phyloP scores from a whole-genome alignment of 139 green algal species.

The Chlorella sp. region DNA sequence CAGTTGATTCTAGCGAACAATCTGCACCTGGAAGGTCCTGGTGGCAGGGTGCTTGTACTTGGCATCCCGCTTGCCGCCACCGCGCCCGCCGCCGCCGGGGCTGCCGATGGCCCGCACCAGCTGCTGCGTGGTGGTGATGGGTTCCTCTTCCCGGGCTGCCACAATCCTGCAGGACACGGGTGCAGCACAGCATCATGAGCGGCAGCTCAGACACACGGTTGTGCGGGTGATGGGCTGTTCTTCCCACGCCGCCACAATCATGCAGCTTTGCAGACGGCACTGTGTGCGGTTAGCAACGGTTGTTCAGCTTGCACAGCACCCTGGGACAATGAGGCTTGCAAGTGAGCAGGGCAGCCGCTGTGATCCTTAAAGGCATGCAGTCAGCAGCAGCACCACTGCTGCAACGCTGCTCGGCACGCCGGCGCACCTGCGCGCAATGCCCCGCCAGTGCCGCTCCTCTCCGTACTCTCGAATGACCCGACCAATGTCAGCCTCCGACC shows the following conservation, averaged over 20 bases:
- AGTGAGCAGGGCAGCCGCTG: too few species aligned
- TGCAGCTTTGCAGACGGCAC: too few species aligned
- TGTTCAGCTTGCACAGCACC: too few species aligned
- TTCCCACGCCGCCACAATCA: too few species aligned
- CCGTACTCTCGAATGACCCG: constrained; percentile 92
- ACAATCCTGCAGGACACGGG: constrained; percentile 50
- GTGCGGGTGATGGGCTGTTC: too few species aligned
- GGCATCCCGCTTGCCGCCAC: constrained; percentile 7
- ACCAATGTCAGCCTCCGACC: constrained; percentile 85
- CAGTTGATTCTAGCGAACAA: too few species aligned
- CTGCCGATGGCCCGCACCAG: constrained; percentile 71
- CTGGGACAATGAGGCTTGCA: too few species aligned
- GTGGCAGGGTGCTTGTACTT: constrained; percentile 93
- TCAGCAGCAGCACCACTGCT: too few species aligned
- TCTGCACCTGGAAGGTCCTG: constrained; percentile 76
- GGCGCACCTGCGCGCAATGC: constrained; percentile 78
- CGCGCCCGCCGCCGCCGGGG: constrained; percentile 41
- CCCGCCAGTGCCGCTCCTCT: constrained; percentile 89
- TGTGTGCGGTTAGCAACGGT: too few species aligned
- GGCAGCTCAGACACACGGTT: too few species aligned
- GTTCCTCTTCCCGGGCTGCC: constrained; percentile 49
- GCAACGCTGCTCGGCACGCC: too few species aligned
- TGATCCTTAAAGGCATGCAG: too few species aligned
- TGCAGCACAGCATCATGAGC: background rate
- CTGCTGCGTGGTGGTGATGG: constrained; percentile 82